Base-by-base conservation (phyloP, 2,329 filamentous ascomycete genomes). In the Aphanoascus verrucosus region DNA sequence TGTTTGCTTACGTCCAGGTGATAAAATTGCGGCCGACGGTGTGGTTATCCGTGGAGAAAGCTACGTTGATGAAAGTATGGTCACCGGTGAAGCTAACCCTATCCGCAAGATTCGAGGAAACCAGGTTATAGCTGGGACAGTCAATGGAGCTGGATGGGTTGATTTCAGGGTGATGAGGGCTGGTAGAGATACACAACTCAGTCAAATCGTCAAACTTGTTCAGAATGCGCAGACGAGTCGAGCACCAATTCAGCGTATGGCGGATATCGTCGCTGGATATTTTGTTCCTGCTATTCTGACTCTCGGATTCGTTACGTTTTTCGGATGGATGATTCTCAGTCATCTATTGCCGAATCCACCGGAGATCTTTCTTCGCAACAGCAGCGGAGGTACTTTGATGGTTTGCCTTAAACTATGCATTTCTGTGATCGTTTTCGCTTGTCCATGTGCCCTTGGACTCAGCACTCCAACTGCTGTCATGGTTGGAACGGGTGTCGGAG, bases 381-480 rank as follows among this genome's bases (percentile, higher is more conserved):
- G 81, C 43, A 91, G 86, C 64, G 93, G 93, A 57, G 93, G 93
- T 53, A 91, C 88, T 66, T 75, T 96, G 58, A 96, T 98, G 87
- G 88, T 97, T 1, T 98, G 93, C 66, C 76, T 97, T 58, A 94
- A 97, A 74, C 82, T 98, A 14, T 97, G 93, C 71, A 98, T 98
- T 62, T 94, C 93, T 0, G 93, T 98, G 60, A 94, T 98, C 64
- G 93, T 97, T 17, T 96, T 98, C 68, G 93, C 93, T 3, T 98
- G 93, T 65, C 93, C 93, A 15, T 98, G 93, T 65, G 93, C 93
- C 1, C 81, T 98, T n/a, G 93, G 93, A 53, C 78, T 98, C 15
- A 90, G 89, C 20, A 97, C 93, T 1, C 93, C 93, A 1, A 98
- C 93, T 0, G 93, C 93, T 1, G 90, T 98, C 66, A 97, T 98